These are phyloP conservation scores for Cystobasidium onofrii DNA, from an alignment of 768 basidiomycete species.

Conservation along the genomic window DNA sequence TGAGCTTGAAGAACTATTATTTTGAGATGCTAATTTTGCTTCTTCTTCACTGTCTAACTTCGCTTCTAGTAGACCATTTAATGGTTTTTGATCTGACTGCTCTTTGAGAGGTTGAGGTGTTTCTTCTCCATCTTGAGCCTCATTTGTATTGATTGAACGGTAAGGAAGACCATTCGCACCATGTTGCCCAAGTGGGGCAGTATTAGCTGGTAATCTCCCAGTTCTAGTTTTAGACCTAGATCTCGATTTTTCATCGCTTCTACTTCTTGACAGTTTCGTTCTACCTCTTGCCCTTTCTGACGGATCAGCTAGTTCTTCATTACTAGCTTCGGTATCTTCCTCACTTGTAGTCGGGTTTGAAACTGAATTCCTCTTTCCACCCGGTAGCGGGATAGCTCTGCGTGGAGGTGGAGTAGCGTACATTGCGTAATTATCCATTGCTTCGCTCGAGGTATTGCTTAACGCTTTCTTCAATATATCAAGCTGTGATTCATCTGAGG, in stretches of 20 bases:
- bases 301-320: neutral
- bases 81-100: neutral
- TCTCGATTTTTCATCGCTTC: neutral
- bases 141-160: neutral
- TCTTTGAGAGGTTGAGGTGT: neutral
- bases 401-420: constrained; percentile 10
- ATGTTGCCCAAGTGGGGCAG: neutral
- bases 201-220: neutral
- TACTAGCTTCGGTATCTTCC: neutral
- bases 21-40: too few relatives aligned
- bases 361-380: neutral
- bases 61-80: neutral
- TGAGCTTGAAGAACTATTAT: neutral
- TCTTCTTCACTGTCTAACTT: neutral
- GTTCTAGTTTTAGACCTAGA: neutral
- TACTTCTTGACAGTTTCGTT: neutral
- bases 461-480: neutral
- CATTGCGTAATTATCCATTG: constrained; percentile 3
- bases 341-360: neutral
- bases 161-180: neutral
- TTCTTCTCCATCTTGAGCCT: neutral
- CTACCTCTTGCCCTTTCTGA: neutral
- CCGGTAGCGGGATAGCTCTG: neutral
- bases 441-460: neutral
- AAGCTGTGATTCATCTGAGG: constrained; percentile 5